Evolutionary conservation across 495 filamentous ascomycete species (phyloP).

Genomic region (Hypoxylon cercidicola): DNA sequence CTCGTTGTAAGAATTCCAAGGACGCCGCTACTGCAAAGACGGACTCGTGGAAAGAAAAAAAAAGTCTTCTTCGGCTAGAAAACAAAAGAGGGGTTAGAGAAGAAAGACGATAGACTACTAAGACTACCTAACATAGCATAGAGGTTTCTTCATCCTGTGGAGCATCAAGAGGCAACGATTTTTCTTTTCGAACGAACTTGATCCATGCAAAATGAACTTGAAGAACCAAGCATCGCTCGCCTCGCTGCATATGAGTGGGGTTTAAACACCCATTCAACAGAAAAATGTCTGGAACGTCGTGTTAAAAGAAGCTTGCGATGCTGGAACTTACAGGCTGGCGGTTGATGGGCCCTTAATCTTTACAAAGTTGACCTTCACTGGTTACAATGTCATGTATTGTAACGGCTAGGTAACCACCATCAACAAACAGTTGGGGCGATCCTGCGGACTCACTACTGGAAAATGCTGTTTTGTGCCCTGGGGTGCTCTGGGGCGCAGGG

Average conservation of each 20-base stretch:
- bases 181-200: conserved; percentile 14
- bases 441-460: conserved; percentile 24
- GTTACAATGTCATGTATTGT: conserved; percentile 13
- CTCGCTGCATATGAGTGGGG: conserved; percentile 29
- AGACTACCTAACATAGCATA: too few relatives aligned
- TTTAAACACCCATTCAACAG: conserved; percentile 15
- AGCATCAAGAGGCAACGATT: conserved; percentile 30
- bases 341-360: not conserved
- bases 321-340: conserved; percentile 11
- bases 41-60: conserved; percentile 37
- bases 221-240: conserved; percentile 26
- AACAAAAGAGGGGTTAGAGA: conserved; percentile 32
- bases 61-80: conserved; percentile 28
- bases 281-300: conserved; percentile 6
- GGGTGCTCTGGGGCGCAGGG: not conserved
- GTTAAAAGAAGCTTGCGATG: conserved; percentile 15
- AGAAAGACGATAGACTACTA: conserved; percentile 8
- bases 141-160: conserved; percentile 31
- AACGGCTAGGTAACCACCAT: conserved; percentile 21
- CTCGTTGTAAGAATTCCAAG: conserved; percentile 13
- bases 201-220: conserved; percentile 17
- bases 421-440: conserved; percentile 28
- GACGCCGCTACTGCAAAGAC: conserved; percentile 32
- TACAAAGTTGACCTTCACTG: not conserved
- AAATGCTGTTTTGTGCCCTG: conserved; percentile 17